These are phyloP conservation scores for Yamadazyma diospyri DNA, from an alignment of 1,139 yeast species.

Conservation along the genomic window DNA sequence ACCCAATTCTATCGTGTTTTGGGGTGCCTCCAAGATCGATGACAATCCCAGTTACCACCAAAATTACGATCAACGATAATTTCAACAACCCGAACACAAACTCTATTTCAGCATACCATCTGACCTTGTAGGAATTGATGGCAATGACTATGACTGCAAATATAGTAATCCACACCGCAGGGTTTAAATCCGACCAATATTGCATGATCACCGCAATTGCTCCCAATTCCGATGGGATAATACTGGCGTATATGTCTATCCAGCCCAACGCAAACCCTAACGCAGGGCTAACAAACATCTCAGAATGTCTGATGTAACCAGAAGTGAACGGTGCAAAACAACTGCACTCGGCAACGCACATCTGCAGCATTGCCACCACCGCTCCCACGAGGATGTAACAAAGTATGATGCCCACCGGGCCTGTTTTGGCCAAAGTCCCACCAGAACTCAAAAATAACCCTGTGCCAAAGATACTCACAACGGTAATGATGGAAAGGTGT, in stretches of 20 bases:
- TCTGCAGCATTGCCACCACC: constrained; percentile 50
- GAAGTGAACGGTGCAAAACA: constrained; percentile 60
- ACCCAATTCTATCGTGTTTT: constrained; percentile 36
- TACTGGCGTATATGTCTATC: constrained; percentile 52
- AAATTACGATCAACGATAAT: constrained; percentile 54
- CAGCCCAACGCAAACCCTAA: constrained; percentile 58
- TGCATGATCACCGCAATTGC: constrained; percentile 41
- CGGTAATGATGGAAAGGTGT: constrained; percentile 42
- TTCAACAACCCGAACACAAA: constrained; percentile 38
- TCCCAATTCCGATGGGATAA: constrained; percentile 39
- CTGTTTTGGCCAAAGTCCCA: constrained; percentile 54
- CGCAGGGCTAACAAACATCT: constrained; percentile 59
- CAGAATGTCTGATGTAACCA: constrained; percentile 51
- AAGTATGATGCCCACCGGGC: constrained; percentile 63
- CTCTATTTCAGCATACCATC: constrained; percentile 45
- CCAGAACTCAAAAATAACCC: constrained; percentile 69
- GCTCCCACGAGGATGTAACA: constrained; percentile 42
- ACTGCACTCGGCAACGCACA: constrained; percentile 58
- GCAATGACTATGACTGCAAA: constrained; percentile 32
- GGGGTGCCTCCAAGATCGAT: constrained; percentile 38
- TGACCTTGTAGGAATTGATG: constrained; percentile 41
- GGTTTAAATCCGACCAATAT: constrained; percentile 36
- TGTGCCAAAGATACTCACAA: constrained; percentile 42
- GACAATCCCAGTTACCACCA: constrained; percentile 40
- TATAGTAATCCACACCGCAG: constrained; percentile 42